Evolutionary conservation across 2,329 filamentous ascomycete genomes (phyloP).

Genomic region (Paecilomyces niveus): DNA sequence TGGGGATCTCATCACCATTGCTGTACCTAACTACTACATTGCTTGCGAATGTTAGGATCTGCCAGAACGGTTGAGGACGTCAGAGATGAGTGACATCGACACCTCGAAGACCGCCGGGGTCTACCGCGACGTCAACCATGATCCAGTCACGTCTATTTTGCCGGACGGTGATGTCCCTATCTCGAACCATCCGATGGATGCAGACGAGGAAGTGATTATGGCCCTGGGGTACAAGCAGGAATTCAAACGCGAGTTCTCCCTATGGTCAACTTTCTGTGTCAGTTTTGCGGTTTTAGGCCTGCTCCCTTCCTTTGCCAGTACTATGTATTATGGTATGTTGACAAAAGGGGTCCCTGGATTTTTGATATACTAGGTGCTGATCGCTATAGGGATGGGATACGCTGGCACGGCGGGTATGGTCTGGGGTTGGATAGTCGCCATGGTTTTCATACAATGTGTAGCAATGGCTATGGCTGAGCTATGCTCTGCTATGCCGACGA

Average conservation of each 20-base stretch:
- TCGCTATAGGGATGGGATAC: constrained; percentile 41
- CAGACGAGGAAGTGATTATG: constrained; percentile 36
- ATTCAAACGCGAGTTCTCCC: constrained; percentile 63
- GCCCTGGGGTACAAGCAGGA: constrained; percentile 51
- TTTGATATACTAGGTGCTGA: neutral
- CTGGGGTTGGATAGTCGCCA: constrained; percentile 69
- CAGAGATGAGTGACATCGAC: constrained; percentile 2
- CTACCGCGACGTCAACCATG: constrained; percentile 19
- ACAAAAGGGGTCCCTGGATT: neutral
- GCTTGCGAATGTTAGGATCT: neutral
- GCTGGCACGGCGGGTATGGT: constrained; percentile 58
- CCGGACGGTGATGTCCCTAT: constrained; percentile 31
- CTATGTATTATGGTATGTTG: constrained; percentile 61
- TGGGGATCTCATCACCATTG: neutral
- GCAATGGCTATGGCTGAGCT: constrained; percentile 65
- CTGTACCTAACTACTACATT: neutral
- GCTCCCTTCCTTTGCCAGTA: constrained; percentile 64
- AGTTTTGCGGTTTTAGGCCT: constrained; percentile 66
- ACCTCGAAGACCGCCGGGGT: constrained; percentile 8
- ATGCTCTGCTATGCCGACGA: constrained; percentile 66
- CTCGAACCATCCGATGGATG: constrained; percentile 27
- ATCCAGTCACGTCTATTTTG: constrained; percentile 29
- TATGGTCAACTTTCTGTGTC: constrained; percentile 69
- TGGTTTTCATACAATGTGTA: constrained; percentile 64
- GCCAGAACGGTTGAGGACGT: neutral